Conservation (phyloP, 805 yeast species). For the Lachancea sp. region DNA sequence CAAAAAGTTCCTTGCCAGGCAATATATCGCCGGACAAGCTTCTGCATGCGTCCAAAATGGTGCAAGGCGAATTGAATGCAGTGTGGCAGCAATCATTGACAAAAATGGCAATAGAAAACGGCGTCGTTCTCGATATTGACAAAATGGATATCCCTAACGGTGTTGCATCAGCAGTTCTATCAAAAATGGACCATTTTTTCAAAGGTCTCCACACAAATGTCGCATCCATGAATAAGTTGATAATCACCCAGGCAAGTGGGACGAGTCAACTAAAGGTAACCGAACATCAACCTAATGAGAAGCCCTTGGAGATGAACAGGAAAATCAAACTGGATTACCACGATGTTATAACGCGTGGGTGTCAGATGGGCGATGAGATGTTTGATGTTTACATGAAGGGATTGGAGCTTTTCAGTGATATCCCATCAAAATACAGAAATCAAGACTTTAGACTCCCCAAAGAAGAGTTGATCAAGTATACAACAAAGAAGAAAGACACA, state of each 20-base stretch:
- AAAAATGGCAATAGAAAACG: constrained; percentile 14
- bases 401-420: constrained; percentile 26
- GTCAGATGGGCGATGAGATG: constrained; percentile 30
- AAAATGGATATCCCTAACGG: constrained; percentile 18
- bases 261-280: constrained; percentile 11
- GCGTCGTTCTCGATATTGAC: constrained; percentile 22
- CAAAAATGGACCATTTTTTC: constrained; percentile 26
- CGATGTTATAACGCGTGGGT: constrained; percentile 27
- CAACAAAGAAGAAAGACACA: constrained; percentile 8
- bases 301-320: constrained; percentile 12
- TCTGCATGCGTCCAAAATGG: constrained; percentile 21
- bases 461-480: constrained; percentile 19
- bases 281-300: neutral
- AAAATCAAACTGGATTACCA: constrained; percentile 19
- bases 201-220: constrained; percentile 22
- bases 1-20: constrained; percentile 12
- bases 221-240: constrained; percentile 21
- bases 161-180: constrained; percentile 15
- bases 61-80: constrained; percentile 24
- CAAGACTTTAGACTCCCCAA: constrained; percentile 23
- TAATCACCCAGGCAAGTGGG: constrained; percentile 13
- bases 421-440: constrained; percentile 22
- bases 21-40: constrained; percentile 24
- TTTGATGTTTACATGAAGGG: constrained; percentile 28
- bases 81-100: constrained; percentile 24